Evolutionary conservation across 2,329 filamentous ascomycete genomes (phyloP).

Genomic region (Mariannaea elegans): DNA sequence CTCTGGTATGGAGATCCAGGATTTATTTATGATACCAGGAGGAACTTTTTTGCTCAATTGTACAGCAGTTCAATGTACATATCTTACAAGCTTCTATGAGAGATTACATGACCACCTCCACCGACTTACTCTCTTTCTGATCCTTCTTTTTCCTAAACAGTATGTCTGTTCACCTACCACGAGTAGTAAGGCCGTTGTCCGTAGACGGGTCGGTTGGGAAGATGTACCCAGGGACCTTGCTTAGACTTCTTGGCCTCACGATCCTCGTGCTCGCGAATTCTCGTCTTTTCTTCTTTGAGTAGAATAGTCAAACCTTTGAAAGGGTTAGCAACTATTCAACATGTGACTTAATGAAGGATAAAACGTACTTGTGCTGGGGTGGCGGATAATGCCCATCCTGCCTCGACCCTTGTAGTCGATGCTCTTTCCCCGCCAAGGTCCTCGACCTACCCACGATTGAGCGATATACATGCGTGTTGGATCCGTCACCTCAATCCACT

Average conservation of each 20-base stretch:
- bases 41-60: conserved; percentile 32
- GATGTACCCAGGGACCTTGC: conserved; percentile 83
- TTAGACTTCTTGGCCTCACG: conserved; percentile 77
- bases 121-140: conserved; percentile 5
- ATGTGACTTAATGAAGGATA: background rate
- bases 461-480: conserved; percentile 88
- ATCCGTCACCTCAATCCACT: conserved; percentile 74
- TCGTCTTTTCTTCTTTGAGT: conserved; percentile 92
- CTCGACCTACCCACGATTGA: conserved; percentile 90
- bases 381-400: conserved; percentile 71
- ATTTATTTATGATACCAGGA: conserved; percentile 12
- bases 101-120: conserved; percentile 28
- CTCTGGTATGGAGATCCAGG: background rate
- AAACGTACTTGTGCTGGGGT: conserved; percentile 78
- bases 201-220: conserved; percentile 86
- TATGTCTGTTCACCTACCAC: conserved; percentile 69
- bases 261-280: conserved; percentile 82
- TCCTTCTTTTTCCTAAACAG: conserved; percentile 3
- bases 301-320: conserved; percentile 75
- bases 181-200: conserved; percentile 90
- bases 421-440: conserved; percentile 64
- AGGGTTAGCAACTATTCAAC: conserved; percentile 27
- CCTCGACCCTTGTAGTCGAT: conserved; percentile 82
- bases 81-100: conserved; percentile 44
- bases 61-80: conserved; percentile 47